These are phyloP conservation scores for Theobroma grandiflorum DNA, from an alignment of 441 rosid species.

Conservation along the genomic window DNA sequence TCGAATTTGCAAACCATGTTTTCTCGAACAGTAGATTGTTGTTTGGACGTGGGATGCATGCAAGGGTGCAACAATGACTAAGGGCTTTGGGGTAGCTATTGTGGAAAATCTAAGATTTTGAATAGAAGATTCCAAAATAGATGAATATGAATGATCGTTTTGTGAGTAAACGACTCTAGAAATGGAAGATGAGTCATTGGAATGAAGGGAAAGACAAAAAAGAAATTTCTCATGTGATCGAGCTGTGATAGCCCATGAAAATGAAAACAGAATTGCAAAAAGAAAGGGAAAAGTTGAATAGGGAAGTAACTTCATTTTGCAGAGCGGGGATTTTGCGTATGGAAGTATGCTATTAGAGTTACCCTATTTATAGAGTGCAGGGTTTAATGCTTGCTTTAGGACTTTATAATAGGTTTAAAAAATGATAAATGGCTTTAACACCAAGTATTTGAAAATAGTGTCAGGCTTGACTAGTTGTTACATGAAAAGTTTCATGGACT, in stretches of 20 bases:
- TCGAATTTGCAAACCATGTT: slow-evolving; percentile 36
- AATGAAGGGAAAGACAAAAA: slow-evolving; percentile 37
- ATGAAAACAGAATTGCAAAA: background rate
- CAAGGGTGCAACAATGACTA: slow-evolving; percentile 45
- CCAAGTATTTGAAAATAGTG: no score
- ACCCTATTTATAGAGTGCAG: background rate
- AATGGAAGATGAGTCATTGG: slow-evolving; percentile 38
- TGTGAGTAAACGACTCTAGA: slow-evolving; percentile 33
- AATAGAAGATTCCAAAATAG: slow-evolving; percentile 43
- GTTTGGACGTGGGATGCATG: slow-evolving; percentile 53
- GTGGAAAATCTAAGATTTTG: slow-evolving; percentile 49
- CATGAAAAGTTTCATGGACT: no score
- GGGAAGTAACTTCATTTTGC: background rate
- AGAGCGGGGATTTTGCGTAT: background rate
- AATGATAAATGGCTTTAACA: no score
- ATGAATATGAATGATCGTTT: slow-evolving; percentile 36
- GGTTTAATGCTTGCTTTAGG: background rate
- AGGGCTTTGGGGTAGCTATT: slow-evolving; percentile 44
- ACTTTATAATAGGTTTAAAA: background rate
- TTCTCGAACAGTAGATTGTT: slow-evolving; percentile 43
- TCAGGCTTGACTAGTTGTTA: no score
- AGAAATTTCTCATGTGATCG: slow-evolving; percentile 27
- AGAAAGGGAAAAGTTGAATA: background rate
- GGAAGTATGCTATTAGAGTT: background rate
- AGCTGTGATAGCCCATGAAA: background rate